These are phyloP conservation scores for Russula sp. DNA, from an alignment of 768 basidiomycete genomes.

Conservation along the genomic window DNA sequence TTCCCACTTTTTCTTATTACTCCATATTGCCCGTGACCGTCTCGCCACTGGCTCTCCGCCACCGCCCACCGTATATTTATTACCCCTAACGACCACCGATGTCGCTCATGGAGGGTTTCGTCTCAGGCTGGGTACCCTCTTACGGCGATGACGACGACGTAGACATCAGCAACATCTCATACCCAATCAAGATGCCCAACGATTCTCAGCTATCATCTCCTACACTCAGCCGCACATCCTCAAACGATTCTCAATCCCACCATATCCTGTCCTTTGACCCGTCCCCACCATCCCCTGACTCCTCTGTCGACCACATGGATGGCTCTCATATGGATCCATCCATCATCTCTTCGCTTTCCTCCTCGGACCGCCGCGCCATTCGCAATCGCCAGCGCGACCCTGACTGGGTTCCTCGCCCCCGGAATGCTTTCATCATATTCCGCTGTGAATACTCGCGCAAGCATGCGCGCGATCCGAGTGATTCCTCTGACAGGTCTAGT, in stretches of 20 bases:
- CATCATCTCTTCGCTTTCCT: slow-evolving; percentile 25
- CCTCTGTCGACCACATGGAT: slow-evolving; percentile 12
- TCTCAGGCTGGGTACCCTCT: slow-evolving; percentile 24
- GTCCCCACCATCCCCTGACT: slow-evolving; percentile 11
- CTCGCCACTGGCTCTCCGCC: slow-evolving; percentile 2
- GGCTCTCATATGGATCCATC: slow-evolving; percentile 1
- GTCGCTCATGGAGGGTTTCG: slow-evolving; percentile 19
- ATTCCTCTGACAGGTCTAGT: slow-evolving; percentile 20
- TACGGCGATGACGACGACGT: slow-evolving; percentile 21
- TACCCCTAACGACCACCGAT: slow-evolving; percentile 19
- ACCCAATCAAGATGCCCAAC: slow-evolving; percentile 10
- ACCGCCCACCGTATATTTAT: slow-evolving; percentile 6
- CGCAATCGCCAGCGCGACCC: slow-evolving; percentile 43
- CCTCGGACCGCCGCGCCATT: slow-evolving; percentile 37
- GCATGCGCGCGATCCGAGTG: slow-evolving; percentile 38
- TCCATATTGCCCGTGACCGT: not conserved
- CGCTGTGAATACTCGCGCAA: slow-evolving; percentile 55
- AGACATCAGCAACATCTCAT: slow-evolving; percentile 8
- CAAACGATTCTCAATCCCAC: slow-evolving; percentile 10
- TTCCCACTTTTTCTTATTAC: not conserved
- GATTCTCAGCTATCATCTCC: slow-evolving; percentile 1
- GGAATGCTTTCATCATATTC: slow-evolving; percentile 69
- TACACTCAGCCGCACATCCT: slow-evolving; percentile 14
- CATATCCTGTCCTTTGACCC: slow-evolving; percentile 3
- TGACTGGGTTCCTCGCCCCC: slow-evolving; percentile 58